Base-by-base conservation (phyloP, 2,329 filamentous ascomycete species). In the Fusarium coffeatum region DNA sequence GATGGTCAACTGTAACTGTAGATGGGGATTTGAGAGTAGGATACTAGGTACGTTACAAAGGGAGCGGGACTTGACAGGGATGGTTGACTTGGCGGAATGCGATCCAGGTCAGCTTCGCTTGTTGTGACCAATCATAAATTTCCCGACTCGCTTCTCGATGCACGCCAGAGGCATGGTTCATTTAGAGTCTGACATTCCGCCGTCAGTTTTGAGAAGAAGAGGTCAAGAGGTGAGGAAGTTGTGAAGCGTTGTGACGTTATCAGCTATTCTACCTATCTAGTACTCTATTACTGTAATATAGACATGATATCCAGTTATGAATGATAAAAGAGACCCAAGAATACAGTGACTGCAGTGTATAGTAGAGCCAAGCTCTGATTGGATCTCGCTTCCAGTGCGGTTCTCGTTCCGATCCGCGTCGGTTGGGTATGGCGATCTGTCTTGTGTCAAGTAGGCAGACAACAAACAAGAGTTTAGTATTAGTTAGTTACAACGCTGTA, bases 121-220 rank as follows among this genome's bases (percentile, higher is more conserved):
- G 62, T 42, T 47, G 46, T 48, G 45, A 9, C 74, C 76, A 77
- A 77, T 77, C 64, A 77, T 59, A 72, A 74, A 74, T 68, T 74
- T 66, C 63, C 70, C 73, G 72, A 65, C 74, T 76, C 76, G 75
- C 75, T 76, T 76, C 65, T 71, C 59, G 64, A 74, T 74, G 73
- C 72, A 75, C 57, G 64, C 73, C 59, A 70, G 57, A 66, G 67
- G 63, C 55, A 60, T 60, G 45, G 49, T 51, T 53, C 32, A 60
- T 60, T 63, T 55, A 54, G 63, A 66, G 57, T 46, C 60, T 69
- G 51, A 40, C 51, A 63, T 72, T 69, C 66, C 66, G 66, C 66
- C 54, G 20, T 42, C 32, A 25, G 41, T 41, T 16, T 18, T 43
- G 32, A 34, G 34, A 37, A 37, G 34, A 32, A 32, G 30, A 27